These are phyloP conservation scores for Xerocomus alliaceus DNA, from an alignment of 1,284 basidiomycete species.

Conservation along the genomic window DNA sequence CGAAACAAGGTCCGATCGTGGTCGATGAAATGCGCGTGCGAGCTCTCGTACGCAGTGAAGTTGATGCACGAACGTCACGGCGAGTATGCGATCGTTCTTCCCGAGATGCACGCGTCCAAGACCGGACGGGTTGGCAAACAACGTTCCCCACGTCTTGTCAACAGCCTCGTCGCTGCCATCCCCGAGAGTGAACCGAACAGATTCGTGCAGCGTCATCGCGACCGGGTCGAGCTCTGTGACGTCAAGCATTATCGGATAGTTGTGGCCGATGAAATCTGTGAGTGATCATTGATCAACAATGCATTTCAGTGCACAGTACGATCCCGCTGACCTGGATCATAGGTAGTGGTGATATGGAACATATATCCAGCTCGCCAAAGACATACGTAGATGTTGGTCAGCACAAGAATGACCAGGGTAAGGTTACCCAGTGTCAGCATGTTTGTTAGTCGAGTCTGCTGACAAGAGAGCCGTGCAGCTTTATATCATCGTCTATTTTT, in stretches of 20 bases:
- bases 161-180: slow-evolving; percentile 5
- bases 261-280: slow-evolving; percentile 8
- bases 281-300: neutral
- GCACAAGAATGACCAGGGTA: neutral
- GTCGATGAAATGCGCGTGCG: slow-evolving; percentile 11
- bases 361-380: slow-evolving; percentile 9
- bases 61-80: slow-evolving; percentile 15
- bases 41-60: slow-evolving; percentile 18
- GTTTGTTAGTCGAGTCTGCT: too few species aligned
- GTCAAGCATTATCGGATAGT: slow-evolving; percentile 17
- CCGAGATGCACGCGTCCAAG: slow-evolving; percentile 17
- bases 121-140: slow-evolving; percentile 15
- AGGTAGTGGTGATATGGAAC: neutral
- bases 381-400: slow-evolving; percentile 8
- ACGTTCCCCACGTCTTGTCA: slow-evolving; percentile 15
- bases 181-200: slow-evolving; percentile 7
- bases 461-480: too few species aligned
- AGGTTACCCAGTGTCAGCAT: neutral
- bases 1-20: slow-evolving; percentile 2
- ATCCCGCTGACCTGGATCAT: slow-evolving; percentile 2
- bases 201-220: slow-evolving; percentile 20
- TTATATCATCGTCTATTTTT: too few species aligned
- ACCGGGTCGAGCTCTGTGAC: slow-evolving; percentile 8
- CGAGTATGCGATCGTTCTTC: slow-evolving; percentile 7
- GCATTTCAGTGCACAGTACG: neutral